A percentile compares a stretch with the other conserved stretches of the same genome.
These are phyloP conservation scores for Rhodosporidiobolus odoratus DNA, from an alignment of 768 basidiomycete genomes.

Conservation along the genomic window DNA sequence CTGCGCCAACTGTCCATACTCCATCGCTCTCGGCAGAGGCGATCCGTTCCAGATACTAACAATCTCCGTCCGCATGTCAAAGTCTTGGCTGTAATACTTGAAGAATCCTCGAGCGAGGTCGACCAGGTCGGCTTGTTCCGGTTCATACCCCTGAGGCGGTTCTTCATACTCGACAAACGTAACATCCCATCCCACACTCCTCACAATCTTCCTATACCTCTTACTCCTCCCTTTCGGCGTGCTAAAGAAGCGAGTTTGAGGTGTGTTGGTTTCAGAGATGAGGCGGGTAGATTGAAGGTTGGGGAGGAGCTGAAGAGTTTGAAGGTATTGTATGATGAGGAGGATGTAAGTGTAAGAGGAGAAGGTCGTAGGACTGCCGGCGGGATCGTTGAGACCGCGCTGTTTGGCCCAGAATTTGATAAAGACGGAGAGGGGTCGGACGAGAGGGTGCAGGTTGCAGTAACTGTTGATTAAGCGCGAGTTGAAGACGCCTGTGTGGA, in stretches of 20 bases:
- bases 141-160: conserved; percentile 1
- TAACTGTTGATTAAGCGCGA: conserved; percentile 56
- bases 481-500: conserved; percentile 31
- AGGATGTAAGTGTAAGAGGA: conserved; percentile 61
- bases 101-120: conserved; percentile 37
- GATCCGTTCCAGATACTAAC: conserved; percentile 26
- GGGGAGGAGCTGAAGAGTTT: conserved; percentile 44
- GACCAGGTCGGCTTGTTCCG: not conserved
- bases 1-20: not conserved
- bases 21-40: conserved; percentile 13
- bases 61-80: conserved; percentile 1
- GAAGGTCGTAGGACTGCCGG: conserved; percentile 49
- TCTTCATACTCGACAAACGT: conserved; percentile 33
- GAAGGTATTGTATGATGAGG: conserved; percentile 60
- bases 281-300: conserved; percentile 37
- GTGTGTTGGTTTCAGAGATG: conserved; percentile 15
- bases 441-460: conserved; percentile 50
- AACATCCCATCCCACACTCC: conserved; percentile 30
- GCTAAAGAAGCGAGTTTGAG: conserved; percentile 25
- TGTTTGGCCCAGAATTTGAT: conserved; percentile 62
- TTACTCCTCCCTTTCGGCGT: conserved; percentile 17
- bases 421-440: conserved; percentile 50
- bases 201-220: not conserved
- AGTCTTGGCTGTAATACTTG: conserved; percentile 11
- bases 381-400: conserved; percentile 54